Percentiles rank a stretch among this genome's conserved stretches.
Conservation (phyloP, 805 yeast genomes). For the Millerozyma miso region DNA sequence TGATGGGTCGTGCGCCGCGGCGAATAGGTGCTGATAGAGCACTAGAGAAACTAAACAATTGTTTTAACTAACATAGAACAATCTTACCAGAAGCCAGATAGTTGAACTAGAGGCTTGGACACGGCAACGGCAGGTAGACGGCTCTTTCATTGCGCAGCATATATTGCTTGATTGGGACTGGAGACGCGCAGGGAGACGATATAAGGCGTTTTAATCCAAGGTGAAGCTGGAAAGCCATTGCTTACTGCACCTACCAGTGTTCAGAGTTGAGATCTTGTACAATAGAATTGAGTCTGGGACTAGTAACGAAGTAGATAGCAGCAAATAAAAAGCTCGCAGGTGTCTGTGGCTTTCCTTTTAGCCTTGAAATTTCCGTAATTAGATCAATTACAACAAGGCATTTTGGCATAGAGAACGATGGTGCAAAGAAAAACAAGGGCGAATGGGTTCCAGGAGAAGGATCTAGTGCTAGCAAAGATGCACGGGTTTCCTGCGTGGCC, state of each 20-base stretch:
- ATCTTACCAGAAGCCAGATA: background rate
- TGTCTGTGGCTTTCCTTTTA: too few species aligned
- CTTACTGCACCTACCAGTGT: background rate
- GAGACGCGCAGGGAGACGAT: background rate
- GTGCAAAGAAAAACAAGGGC: constrained; percentile 26
- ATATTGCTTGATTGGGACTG: background rate
- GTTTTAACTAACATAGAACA: background rate
- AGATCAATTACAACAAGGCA: too few species aligned
- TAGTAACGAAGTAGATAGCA: background rate
- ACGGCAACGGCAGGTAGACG: background rate
- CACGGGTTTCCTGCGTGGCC: constrained; percentile 49
- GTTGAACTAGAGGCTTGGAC: background rate
- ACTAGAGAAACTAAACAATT: background rate
- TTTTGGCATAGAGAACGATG: constrained; percentile 24
- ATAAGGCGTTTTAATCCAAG: background rate
- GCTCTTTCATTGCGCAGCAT: background rate
- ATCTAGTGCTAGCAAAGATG: constrained; percentile 43
- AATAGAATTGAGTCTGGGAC: background rate
- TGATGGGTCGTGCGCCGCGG: background rate
- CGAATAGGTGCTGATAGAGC: background rate
- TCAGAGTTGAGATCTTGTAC: background rate
- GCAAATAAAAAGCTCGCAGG: background rate
- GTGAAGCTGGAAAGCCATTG: background rate
- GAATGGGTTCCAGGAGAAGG: constrained; percentile 25
- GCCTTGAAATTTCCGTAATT: too few species aligned